Base-by-base conservation (phyloP, 352 stramenopile genomes). In the Pythium sp. region DNA sequence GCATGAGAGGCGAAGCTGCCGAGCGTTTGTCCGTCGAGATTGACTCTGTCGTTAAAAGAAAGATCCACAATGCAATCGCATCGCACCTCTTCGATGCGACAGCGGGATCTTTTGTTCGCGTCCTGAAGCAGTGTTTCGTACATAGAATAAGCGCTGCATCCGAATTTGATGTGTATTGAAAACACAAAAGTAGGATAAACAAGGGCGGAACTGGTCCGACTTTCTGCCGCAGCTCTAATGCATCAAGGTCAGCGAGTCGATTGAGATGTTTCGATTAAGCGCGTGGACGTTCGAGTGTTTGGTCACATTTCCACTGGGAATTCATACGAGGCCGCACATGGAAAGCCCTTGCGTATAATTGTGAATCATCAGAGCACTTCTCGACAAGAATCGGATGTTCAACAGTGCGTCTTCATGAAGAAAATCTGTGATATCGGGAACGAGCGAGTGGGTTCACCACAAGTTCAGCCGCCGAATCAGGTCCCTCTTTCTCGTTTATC, bases 351-450 rank as follows among this genome's bases (percentile, higher is more conserved):
- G 38, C 38, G 38, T 15, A 15, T 18, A 5, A 12, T 12, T 46
- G 12, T 7, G 38, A 18, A 46, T 18, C 38, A 46, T 18, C 38
- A 15, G 24, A 26, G 24, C 24, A 26, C 38, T 18, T 43, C 36
- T 15, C 11, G 15, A 46, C 38, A 14, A 38, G 7, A 38, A 9
- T 38, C 32, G 32, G 32, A 9, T 38, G 32, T 38, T 38, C 32
- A 38, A 8, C 8, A 8, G 8, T 38, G 5, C 32, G 6, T 38
- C 32, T 12, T 38, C 7, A 11, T 12, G 32, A 43, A 15, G 36
- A 46, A 28, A 28, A 18, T 56, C 49, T 56, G 49, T 56, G 49
- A 56, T 56, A 32, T 56, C 49, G 49, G 49, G 11, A 56, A 8
- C 15, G 11, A 56, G 49, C 6, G n/a, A n/a, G 41, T 49, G 41